phyloP scores from a whole-genome alignment of 2,329 filamentous ascomycete genomes.

The Bretziella fagacearum region DNA sequence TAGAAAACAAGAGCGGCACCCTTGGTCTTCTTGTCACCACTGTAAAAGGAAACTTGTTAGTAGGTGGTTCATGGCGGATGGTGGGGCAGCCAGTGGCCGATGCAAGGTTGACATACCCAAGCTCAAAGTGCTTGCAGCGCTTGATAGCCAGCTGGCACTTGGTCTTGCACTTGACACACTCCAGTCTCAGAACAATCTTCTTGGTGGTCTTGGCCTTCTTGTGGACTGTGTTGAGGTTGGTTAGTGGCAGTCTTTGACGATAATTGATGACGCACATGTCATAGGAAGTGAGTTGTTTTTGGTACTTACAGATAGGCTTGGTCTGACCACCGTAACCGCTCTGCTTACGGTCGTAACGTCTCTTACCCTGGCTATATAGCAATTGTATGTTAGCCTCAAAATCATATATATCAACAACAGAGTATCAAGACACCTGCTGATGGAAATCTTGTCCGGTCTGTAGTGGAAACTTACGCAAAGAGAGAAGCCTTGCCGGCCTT shows the following conservation, averaged over 20 bases:
- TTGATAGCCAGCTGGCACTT: slow-evolving; percentile 96
- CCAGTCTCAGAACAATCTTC: slow-evolving; percentile 97
- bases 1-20: slow-evolving; percentile 99
- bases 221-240: slow-evolving; percentile 43
- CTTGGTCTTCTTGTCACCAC: slow-evolving; percentile 99
- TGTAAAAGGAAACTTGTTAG: slow-evolving; percentile 33
- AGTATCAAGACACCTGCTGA: neutral
- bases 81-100: slow-evolving; percentile 21
- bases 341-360: slow-evolving; percentile 98
- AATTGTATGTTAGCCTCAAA: slow-evolving; percentile 2
- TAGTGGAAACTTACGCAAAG: slow-evolving; percentile 40
- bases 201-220: slow-evolving; percentile 99
- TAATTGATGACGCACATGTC: neutral
- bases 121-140: slow-evolving; percentile 99
- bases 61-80: slow-evolving; percentile 15
- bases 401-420: neutral
- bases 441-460: neutral
- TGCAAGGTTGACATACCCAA: too few species aligned
- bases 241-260: slow-evolving; percentile 1
- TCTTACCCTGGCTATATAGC: slow-evolving; percentile 63
- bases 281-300: neutral
- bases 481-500: slow-evolving; percentile 93
- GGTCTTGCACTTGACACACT: slow-evolving; percentile 95
- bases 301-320: slow-evolving; percentile 61
- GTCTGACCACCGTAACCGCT: slow-evolving; percentile 99